These are phyloP conservation scores for Scenedesmus sp. DNA, from an alignment of 163 green algal genomes.

Conservation along the genomic window DNA sequence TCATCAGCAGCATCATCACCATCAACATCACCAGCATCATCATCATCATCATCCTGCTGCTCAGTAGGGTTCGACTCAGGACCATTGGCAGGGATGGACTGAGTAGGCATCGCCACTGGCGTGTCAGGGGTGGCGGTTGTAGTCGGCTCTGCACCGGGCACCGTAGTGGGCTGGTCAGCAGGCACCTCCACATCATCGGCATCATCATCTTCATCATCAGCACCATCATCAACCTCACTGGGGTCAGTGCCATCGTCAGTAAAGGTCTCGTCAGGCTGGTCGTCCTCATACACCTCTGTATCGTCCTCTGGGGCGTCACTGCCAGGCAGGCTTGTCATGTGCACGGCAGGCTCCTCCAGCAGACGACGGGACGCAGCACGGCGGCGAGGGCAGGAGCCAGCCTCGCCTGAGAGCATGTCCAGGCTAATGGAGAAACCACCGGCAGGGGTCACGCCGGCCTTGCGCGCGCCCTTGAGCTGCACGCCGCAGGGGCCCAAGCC, in stretches of 20 bases:
- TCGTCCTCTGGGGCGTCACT: background rate
- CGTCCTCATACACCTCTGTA: too few species aligned
- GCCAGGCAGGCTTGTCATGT: too few species aligned
- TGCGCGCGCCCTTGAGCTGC: background rate
- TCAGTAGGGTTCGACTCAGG: background rate
- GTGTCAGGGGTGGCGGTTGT: too few species aligned
- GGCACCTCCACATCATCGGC: too few species aligned
- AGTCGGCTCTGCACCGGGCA: too few species aligned
- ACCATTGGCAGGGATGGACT: background rate
- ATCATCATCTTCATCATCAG: too few species aligned
- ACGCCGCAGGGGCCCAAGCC: background rate
- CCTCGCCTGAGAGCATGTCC: background rate
- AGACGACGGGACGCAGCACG: background rate
- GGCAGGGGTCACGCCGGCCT: background rate
- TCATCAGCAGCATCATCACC: background rate
- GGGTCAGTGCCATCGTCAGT: too few species aligned
- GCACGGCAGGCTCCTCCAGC: too few species aligned
- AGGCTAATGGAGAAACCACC: background rate
- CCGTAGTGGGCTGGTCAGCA: too few species aligned
- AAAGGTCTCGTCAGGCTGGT: too few species aligned
- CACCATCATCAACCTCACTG: too few species aligned
- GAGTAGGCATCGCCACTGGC: too few species aligned
- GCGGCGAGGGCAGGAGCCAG: background rate
- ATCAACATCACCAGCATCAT: background rate
- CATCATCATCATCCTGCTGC: background rate